These are phyloP conservation scores for Rhodamnia rubescens DNA, from an alignment of 345 rosid species.

Conservation along the genomic window DNA sequence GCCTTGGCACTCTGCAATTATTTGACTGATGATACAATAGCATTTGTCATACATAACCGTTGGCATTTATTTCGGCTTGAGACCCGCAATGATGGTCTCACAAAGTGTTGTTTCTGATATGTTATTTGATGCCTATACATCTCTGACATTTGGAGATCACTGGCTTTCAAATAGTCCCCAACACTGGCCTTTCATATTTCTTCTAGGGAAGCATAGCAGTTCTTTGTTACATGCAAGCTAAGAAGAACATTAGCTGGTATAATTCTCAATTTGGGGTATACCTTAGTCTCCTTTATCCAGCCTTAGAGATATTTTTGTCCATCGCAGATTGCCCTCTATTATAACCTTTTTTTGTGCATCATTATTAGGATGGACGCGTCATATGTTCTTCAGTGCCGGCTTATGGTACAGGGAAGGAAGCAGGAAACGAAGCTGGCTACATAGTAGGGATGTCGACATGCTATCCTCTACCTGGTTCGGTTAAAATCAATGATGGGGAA, in stretches of 20 bases:
- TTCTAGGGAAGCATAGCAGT: neutral
- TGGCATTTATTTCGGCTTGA: neutral
- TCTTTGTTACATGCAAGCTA: neutral
- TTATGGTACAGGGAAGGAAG: slow-evolving; percentile 66
- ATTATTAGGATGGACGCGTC: slow-evolving; percentile 44
- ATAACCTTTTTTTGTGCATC: neutral
- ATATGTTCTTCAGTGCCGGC: slow-evolving; percentile 46
- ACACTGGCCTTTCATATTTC: neutral
- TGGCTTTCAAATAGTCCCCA: neutral
- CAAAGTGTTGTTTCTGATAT: neutral
- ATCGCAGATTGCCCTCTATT: neutral
- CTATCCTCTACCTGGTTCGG: slow-evolving; percentile 57
- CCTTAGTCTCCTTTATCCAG: neutral
- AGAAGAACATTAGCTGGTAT: neutral
- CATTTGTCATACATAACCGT: neutral
- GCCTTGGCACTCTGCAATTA: neutral
- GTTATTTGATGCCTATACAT: neutral
- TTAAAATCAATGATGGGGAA: slow-evolving; percentile 50
- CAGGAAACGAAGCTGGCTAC: slow-evolving; percentile 83
- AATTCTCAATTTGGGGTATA: neutral
- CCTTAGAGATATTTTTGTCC: neutral
- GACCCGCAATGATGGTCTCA: neutral
- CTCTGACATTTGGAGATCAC: neutral
- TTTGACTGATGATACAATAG: neutral
- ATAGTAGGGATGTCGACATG: slow-evolving; percentile 91